A percentile compares a stretch with the other conserved stretches of the same genome.
These are phyloP conservation scores for Globisporangium alternatum DNA, from an alignment of 352 stramenopile genomes.

Conservation along the genomic window DNA sequence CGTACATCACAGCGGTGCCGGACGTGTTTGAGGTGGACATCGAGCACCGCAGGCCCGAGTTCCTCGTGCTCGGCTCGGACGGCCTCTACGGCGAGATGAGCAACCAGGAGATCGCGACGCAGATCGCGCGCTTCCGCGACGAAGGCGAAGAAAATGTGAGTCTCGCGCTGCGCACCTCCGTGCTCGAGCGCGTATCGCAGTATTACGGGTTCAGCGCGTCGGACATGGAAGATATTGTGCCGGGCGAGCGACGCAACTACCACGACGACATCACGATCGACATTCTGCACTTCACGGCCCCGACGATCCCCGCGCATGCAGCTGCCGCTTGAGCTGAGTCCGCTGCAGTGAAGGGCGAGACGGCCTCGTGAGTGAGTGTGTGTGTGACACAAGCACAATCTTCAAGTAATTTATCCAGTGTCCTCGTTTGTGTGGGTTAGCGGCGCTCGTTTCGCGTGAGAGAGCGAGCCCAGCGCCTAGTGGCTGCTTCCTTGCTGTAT, in stretches of 20 bases:
- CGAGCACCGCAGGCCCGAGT: conserved; percentile 45
- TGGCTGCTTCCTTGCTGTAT: not conserved
- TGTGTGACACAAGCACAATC: not conserved
- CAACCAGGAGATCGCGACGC: conserved; percentile 60
- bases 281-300: conserved; percentile 57
- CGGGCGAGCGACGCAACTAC: conserved; percentile 59
- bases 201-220: conserved; percentile 45
- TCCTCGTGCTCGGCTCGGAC: conserved; percentile 62
- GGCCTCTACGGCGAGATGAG: conserved; percentile 59
- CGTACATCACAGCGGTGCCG: conserved; percentile 62
- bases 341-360: not conserved
- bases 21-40: conserved; percentile 68
- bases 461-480: not conserved
- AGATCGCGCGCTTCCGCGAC: conserved; percentile 43
- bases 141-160: conserved; percentile 58
- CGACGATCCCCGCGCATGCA: conserved; percentile 9
- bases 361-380: not conserved
- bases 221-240: conserved; percentile 53
- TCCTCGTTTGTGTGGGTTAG: not conserved
- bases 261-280: conserved; percentile 77
- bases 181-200: conserved; percentile 53
- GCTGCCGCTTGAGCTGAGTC: conserved; percentile 15
- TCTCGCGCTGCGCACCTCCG: conserved; percentile 33
- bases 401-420: conserved; percentile 5
- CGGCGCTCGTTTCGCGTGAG: not conserved